Percentiles rank a stretch among this genome's conserved stretches.
Conservation (phyloP, 805 yeast species). For the Kuraishia ogatae region DNA sequence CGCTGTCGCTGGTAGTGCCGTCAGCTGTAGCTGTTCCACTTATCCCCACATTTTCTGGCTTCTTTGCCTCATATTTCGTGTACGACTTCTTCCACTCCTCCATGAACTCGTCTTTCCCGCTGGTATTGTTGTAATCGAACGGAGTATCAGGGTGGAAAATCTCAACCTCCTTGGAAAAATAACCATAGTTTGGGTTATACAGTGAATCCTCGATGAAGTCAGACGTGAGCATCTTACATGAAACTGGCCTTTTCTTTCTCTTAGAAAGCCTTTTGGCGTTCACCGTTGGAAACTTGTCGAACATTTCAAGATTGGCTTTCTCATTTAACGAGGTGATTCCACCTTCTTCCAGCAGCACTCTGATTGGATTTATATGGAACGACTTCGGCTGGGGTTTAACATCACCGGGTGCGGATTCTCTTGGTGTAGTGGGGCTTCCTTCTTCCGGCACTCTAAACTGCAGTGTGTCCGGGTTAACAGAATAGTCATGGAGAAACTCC, state of each 20-base stretch:
- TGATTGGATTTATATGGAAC: constrained; percentile 7
- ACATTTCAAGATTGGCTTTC: constrained; percentile 23
- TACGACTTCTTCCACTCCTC: constrained; percentile 59
- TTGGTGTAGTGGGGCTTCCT: too few relatives aligned
- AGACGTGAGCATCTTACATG: constrained; percentile 61
- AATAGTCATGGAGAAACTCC: constrained; percentile 24
- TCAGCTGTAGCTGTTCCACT: too few relatives aligned
- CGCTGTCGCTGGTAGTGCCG: too few relatives aligned
- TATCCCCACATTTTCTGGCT: background rate
- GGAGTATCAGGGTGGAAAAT: constrained; percentile 64
- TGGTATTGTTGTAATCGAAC: constrained; percentile 48
- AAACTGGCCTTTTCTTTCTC: constrained; percentile 41
- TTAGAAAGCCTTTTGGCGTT: constrained; percentile 25
- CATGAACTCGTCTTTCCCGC: constrained; percentile 63
- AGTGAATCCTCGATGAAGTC: constrained; percentile 83
- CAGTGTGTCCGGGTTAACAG: constrained; percentile 19
- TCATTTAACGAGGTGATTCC: constrained; percentile 25
- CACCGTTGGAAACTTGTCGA: constrained; percentile 35
- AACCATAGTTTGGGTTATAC: constrained; percentile 77
- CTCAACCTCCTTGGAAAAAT: constrained; percentile 70
- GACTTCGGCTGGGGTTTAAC: background rate
- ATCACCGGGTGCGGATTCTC: too few relatives aligned
- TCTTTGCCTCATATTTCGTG: constrained; percentile 30
- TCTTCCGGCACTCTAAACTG: constrained; percentile 22
- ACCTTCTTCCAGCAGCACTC: constrained; percentile 20